Conservation (phyloP, 1,284 basidiomycete genomes). For the Gomphus sp. region DNA sequence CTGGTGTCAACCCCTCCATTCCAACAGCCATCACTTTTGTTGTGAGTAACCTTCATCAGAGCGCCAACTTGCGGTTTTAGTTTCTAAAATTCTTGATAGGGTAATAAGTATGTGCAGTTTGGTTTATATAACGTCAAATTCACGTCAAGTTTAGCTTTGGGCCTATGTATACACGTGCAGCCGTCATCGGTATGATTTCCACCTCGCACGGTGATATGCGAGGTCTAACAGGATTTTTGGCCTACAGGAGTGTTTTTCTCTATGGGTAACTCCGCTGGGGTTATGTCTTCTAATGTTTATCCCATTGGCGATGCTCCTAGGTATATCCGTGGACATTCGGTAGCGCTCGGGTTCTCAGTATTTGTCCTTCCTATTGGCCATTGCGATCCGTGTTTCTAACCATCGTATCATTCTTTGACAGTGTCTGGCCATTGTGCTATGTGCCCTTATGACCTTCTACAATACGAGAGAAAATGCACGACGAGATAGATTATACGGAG, state of each 20-base stretch:
- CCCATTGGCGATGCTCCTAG: constrained; percentile 1
- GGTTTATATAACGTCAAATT: neutral
- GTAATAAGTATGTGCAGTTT: constrained; percentile 19
- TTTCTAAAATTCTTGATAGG: neutral
- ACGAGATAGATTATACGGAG: constrained; percentile 15
- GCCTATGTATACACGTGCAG: constrained; percentile 24
- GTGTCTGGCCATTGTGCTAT: constrained; percentile 14
- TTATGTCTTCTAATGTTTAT: constrained; percentile 1
- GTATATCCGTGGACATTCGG: neutral
- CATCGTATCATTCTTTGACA: neutral
- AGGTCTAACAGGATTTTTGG: neutral
- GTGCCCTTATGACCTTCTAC: constrained; percentile 14
- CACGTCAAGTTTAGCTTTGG: constrained; percentile 5
- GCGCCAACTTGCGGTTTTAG: neutral
- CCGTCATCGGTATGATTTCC: constrained; percentile 22
- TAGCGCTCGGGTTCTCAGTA: neutral
- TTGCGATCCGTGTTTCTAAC: neutral
- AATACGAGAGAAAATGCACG: constrained; percentile 14
- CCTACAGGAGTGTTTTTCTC: neutral
- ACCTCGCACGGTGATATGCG: constrained; percentile 11
- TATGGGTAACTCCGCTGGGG: neutral
- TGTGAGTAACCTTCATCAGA: constrained; percentile 9
- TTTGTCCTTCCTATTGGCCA: neutral
- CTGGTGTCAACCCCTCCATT: constrained; percentile 28
- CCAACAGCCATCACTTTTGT: constrained; percentile 32